Conservation (phyloP, 257 asterid species). For the Nicotiana noctiflora region DNA sequence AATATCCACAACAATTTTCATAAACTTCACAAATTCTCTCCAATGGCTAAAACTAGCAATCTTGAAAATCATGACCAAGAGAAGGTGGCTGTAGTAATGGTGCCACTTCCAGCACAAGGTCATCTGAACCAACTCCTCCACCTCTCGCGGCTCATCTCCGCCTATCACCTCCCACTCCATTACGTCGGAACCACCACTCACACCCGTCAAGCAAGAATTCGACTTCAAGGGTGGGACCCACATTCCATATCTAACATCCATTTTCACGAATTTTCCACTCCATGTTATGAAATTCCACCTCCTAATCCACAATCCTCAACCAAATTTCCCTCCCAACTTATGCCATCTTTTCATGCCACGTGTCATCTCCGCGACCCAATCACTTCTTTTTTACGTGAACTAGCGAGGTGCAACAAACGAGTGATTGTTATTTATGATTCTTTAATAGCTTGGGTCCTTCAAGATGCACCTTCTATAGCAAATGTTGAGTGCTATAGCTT, state of each 20-base stretch:
- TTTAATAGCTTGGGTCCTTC: slow-evolving; percentile 21
- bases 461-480: slow-evolving; percentile 12
- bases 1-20: background rate
- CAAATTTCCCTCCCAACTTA: slow-evolving; percentile 18
- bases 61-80: background rate
- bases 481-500: slow-evolving; percentile 23
- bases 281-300: background rate
- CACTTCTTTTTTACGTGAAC: background rate
- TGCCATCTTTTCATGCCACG: slow-evolving; percentile 19
- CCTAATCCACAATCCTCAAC: slow-evolving; percentile 17
- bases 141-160: slow-evolving; percentile 14
- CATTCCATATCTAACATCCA: background rate
- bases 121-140: slow-evolving; percentile 23
- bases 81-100: slow-evolving; percentile 10
- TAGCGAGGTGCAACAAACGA: background rate
- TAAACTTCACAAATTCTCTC: background rate
- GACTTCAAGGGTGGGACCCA: slow-evolving; percentile 12
- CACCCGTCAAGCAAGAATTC: slow-evolving; percentile 12
- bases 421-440: slow-evolving; percentile 26
- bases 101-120: slow-evolving; percentile 23
- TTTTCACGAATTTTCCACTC: slow-evolving; percentile 15
- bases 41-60: background rate
- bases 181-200: slow-evolving; percentile 8
- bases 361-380: slow-evolving; percentile 22
- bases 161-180: slow-evolving; percentile 8